Percentiles rank a stretch among this genome's conserved stretches.
These are phyloP conservation scores for Fusarium concolor DNA, from an alignment of 2,329 filamentous ascomycete species.

Conservation along the genomic window DNA sequence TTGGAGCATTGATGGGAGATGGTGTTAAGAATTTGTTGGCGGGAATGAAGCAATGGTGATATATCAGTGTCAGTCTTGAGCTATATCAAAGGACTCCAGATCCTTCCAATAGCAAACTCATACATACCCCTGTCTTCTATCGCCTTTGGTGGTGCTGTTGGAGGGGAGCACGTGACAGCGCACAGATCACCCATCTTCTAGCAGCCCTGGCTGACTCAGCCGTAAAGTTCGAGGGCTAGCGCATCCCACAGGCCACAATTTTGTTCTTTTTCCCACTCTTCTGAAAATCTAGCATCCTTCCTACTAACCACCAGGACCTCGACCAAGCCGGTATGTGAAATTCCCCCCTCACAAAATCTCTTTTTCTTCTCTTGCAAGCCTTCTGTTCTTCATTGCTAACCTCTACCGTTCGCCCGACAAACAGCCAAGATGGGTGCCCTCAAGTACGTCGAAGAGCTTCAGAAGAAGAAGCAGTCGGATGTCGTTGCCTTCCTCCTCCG, in stretches of 20 bases:
- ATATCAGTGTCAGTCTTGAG: background rate
- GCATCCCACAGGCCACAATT: slow-evolving; percentile 42
- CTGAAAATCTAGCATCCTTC: slow-evolving; percentile 35
- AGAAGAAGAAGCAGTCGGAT: slow-evolving; percentile 99
- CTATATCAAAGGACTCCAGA: too few species aligned
- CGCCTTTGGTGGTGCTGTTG: background rate
- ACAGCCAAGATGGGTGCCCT: slow-evolving; percentile 95
- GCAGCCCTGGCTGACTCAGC: slow-evolving; percentile 45
- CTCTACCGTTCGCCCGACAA: slow-evolving; percentile 32
- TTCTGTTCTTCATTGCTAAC: slow-evolving; percentile 39
- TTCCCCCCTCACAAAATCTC: slow-evolving; percentile 3
- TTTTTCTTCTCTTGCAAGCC: slow-evolving; percentile 5
- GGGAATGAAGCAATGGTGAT: background rate
- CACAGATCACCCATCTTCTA: background rate
- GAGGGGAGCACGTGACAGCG: background rate
- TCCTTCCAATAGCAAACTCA: background rate
- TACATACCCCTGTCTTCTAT: background rate
- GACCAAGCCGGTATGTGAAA: slow-evolving; percentile 53
- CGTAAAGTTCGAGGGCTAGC: slow-evolving; percentile 2
- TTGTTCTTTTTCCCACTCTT: slow-evolving; percentile 16
- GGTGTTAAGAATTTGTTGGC: background rate
- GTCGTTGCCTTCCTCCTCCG: slow-evolving; percentile 99
- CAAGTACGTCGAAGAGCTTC: slow-evolving; percentile 99
- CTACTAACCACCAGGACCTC: slow-evolving; percentile 55
- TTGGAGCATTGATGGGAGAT: background rate